These are phyloP conservation scores for Bromus sterilis DNA, from an alignment of 176 grass and related monocot genomes.

Conservation along the genomic window DNA sequence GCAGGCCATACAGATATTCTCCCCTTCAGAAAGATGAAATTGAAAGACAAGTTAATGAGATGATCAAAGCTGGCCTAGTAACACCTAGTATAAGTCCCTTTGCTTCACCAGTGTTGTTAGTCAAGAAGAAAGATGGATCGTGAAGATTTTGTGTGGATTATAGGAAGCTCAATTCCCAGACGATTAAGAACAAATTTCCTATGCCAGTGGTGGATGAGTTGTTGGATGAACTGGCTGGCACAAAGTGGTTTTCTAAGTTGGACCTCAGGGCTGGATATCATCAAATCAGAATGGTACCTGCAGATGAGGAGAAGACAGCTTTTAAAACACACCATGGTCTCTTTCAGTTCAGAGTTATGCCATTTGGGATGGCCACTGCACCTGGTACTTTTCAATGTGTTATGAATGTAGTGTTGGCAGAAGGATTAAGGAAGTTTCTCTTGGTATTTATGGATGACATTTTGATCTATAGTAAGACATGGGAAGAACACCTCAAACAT, in stretches of 20 bases:
- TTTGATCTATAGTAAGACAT: no score
- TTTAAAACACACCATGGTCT: no score
- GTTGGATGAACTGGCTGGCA: neutral
- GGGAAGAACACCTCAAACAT: no score
- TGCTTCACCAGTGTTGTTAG: neutral
- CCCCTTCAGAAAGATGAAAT: neutral
- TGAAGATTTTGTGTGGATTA: neutral
- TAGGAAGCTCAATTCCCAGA: neutral
- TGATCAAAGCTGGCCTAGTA: neutral
- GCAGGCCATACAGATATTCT: neutral
- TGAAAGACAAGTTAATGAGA: neutral
- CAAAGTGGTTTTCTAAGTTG: neutral
- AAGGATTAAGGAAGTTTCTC: no score
- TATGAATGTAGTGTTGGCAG: no score
- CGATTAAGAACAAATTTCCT: neutral
- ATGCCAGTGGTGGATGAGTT: neutral
- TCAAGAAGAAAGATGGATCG: neutral
- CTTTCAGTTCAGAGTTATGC: no score
- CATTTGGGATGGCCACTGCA: no score
- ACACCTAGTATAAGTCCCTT: neutral
- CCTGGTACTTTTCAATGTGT: no score
- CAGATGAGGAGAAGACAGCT: neutral
- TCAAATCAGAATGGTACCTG: neutral
- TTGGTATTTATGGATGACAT: no score
- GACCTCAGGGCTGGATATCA: neutral